Base-by-base conservation (phyloP, 148 eudicot species). In the Polygonum aviculare region DNA sequence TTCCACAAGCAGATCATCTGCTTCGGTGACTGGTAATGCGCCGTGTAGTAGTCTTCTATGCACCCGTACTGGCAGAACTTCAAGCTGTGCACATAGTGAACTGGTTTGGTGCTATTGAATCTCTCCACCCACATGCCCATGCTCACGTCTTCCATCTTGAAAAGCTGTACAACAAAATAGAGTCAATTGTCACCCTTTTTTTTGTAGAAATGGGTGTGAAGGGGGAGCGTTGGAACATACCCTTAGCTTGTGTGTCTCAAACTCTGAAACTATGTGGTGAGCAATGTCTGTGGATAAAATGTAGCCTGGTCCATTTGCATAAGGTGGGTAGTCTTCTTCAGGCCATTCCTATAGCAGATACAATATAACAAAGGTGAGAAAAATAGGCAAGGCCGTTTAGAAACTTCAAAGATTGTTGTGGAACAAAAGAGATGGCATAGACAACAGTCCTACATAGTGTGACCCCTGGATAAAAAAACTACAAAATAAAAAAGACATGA, bases 121-220 rank as follows among this genome's bases (percentile, higher is more conserved):
- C 85, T 81, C 83, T 90, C 91, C 1, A 92, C 93, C 97, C 97
- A 92, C 90, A 92, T 84, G 55, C 95, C 97, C 93, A 92, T 87
- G 90, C 97, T 92, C 79, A 92, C 97, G 74, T 92, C 97, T 82
- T 92, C 97, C 97, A 92, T 92, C 87, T 92, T 92, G 85, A 92
- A 92, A 75, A 92, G 79, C 97, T 92, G 84, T 78, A 80, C 36
- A 45, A 12, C 1, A 39, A 39, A 4, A 39, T 4, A 39, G 41
- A 39, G 9, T 4, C 5, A 12, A 14, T 5, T 21, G n/a, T 14
- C 49, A 0, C 9, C 7, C 22, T 4, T 2, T 44, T 21, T 19
- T 7, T 18, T 16, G 39, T 36, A 57, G 26, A 54, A 3, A 8
- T 39, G 41, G 41, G 15, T 33, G 63, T 35, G 31, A 60, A 44